Percentiles rank a stretch among this genome's conserved stretches.
These are phyloP conservation scores for Macadamia integrifolia DNA, from an alignment of 164 flowering plant species.

Conservation along the genomic window DNA sequence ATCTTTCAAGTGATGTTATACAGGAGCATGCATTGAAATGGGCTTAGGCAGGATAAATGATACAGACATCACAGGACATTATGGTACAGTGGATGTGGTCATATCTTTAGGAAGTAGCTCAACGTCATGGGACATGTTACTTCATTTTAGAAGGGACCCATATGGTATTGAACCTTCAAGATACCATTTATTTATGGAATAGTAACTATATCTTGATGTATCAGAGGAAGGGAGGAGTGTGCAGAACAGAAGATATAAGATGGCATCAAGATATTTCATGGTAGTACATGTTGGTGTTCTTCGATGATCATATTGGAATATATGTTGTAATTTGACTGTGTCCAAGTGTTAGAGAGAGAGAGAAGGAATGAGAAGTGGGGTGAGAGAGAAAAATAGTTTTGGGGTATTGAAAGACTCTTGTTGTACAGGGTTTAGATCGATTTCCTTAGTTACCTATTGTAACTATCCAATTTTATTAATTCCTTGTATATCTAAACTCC, in stretches of 20 bases:
- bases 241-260: constrained; percentile 28
- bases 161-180: constrained; percentile 29
- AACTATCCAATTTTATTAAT: too few relatives aligned
- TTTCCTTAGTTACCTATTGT: too few relatives aligned
- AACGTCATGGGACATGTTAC: constrained; percentile 35
- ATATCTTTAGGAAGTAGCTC: constrained; percentile 82
- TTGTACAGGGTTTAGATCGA: too few relatives aligned
- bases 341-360: too few relatives aligned
- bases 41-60: constrained; percentile 81
- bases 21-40: constrained; percentile 71
- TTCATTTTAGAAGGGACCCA: constrained; percentile 25
- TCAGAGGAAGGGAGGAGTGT: constrained; percentile 10
- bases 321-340: too few relatives aligned
- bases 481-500: too few relatives aligned
- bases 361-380: too few relatives aligned
- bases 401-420: too few relatives aligned
- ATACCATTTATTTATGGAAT: constrained; percentile 19
- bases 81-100: constrained; percentile 26
- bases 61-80: constrained; percentile 58
- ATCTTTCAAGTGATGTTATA: constrained; percentile 67
- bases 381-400: too few relatives aligned
- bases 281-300: too few relatives aligned
- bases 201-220: constrained; percentile 16
- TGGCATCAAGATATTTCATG: constrained; percentile 58
- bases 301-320: too few relatives aligned